These are phyloP conservation scores for Polytrichum formosum DNA, from an alignment of 225 moss, liverwort and hornwort species.

Conservation along the genomic window DNA sequence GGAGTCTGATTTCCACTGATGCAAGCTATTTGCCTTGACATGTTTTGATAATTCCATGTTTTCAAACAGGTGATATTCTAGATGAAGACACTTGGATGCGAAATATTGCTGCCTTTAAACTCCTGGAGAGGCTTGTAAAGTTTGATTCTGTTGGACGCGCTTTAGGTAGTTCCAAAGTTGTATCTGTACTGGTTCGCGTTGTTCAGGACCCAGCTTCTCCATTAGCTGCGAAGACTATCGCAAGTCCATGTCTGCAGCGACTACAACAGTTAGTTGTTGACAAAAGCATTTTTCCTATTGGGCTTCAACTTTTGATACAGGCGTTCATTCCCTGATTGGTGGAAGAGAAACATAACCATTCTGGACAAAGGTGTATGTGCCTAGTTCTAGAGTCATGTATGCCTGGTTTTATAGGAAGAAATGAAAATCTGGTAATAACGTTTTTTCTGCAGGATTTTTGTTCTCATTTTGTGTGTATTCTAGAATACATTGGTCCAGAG, in stretches of 20 bases:
- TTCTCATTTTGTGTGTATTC: conserved; percentile 48
- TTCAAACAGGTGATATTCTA: conserved; percentile 27
- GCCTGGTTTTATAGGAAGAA: conserved; percentile 61
- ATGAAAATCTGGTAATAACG: conserved; percentile 45
- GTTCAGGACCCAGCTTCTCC: conserved; percentile 44
- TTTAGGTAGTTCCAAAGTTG: conserved; percentile 27
- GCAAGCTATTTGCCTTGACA: not conserved
- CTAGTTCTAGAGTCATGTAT: conserved; percentile 47
- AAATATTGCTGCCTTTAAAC: conserved; percentile 46
- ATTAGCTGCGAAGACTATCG: conserved; percentile 51
- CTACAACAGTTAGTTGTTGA: conserved; percentile 37
- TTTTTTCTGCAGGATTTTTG: conserved; percentile 60
- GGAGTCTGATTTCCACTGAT: not conserved
- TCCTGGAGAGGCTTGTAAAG: conserved; percentile 56
- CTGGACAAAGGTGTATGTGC: conserved; percentile 44
- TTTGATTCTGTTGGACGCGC: conserved; percentile 27
- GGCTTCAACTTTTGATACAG: conserved; percentile 48
- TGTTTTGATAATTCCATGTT: not conserved
- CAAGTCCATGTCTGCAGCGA: conserved; percentile 66
- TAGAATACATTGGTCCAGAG: conserved; percentile 36
- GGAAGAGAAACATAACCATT: conserved; percentile 39
- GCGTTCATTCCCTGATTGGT: conserved; percentile 66
- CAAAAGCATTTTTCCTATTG: conserved; percentile 26
- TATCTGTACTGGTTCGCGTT: conserved; percentile 31
- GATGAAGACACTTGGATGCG: conserved; percentile 48